These are phyloP conservation scores for Edaphochlamys debaryana DNA, from an alignment of 139 green algal species.

Conservation along the genomic window DNA sequence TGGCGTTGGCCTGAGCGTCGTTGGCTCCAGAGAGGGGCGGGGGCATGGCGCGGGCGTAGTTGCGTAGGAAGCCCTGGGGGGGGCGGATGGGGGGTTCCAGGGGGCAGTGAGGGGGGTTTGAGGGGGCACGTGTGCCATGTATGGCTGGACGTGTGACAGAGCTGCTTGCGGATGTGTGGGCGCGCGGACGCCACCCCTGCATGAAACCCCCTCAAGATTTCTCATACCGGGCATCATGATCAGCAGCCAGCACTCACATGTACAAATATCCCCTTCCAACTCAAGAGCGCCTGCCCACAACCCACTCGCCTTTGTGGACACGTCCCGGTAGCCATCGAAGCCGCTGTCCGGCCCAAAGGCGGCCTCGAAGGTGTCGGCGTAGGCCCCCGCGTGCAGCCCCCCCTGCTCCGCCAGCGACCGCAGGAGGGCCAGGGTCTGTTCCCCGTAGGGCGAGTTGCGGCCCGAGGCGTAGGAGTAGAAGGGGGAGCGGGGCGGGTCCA, in stretches of 20 bases:
- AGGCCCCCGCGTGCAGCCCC: constrained; percentile 53
- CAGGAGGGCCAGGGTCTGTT: constrained; percentile 64
- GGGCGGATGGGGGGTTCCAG: no score
- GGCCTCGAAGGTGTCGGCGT: constrained; percentile 43
- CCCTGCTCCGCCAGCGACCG: constrained; percentile 40
- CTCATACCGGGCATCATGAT: no score
- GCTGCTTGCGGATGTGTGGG: no score
- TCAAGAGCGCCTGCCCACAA: no score
- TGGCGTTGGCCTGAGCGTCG: constrained; percentile 67
- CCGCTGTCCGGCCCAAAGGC: constrained; percentile 45
- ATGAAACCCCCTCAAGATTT: no score
- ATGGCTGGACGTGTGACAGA: no score
- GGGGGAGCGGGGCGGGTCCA: constrained; percentile 58
- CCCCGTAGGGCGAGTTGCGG: constrained; percentile 65
- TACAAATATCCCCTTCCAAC: no score
- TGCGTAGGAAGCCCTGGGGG: constrained; percentile 64
- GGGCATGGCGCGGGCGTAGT: constrained; percentile 41
- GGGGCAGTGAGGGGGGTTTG: no score
- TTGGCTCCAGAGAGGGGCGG: constrained; percentile 59
- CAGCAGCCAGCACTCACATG: no score
- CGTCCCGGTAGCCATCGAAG: constrained; percentile 69
- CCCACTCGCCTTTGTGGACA: constrained; percentile 59
- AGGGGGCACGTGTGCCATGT: no score
- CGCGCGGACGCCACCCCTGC: no score
- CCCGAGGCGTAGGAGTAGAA: constrained; percentile 65